Evolutionary conservation across 83 land plant species (phyloP).

Genomic region (Thuja plicata): DNA sequence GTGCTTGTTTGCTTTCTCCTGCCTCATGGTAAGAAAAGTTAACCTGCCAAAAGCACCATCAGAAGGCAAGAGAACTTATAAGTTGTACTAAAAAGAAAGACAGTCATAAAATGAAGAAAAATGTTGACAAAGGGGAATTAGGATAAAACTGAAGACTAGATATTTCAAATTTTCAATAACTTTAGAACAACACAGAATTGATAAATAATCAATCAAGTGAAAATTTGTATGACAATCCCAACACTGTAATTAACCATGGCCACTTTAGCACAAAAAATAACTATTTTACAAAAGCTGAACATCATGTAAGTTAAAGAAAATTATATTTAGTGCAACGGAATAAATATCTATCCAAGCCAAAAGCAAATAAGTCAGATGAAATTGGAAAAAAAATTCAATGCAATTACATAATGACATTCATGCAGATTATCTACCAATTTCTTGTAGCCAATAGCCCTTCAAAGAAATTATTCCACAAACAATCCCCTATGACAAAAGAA

Average conservation of each 20-base stretch:
- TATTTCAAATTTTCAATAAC: not conserved
- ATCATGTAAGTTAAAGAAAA: not conserved
- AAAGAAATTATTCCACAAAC: not conserved
- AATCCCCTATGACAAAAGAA: not conserved
- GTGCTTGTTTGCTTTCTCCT: slow-evolving; percentile 53
- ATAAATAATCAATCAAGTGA: not conserved
- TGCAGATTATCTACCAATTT: not conserved
- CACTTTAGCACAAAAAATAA: not conserved
- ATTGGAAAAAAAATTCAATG: not conserved
- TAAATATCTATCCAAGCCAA: not conserved
- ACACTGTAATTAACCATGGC: not conserved
- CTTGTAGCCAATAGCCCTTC: not conserved
- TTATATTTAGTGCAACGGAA: not conserved
- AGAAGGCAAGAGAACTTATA: not conserved
- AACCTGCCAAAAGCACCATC: slow-evolving; percentile 28
- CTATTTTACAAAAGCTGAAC: not conserved
- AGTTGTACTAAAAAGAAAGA: not conserved
- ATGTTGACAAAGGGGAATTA: not conserved
- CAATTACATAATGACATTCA: not conserved
- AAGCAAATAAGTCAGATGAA: not conserved
- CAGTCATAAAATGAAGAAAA: not conserved
- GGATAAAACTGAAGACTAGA: not conserved
- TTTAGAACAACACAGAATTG: not conserved
- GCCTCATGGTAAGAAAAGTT: slow-evolving; percentile 53
- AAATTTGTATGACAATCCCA: not conserved